Evolutionary conservation across 169 alveolate species (phyloP), one percentile per base, ranked within the genome.

Genomic region (Ichthyophthirius multifiliis): DNA sequence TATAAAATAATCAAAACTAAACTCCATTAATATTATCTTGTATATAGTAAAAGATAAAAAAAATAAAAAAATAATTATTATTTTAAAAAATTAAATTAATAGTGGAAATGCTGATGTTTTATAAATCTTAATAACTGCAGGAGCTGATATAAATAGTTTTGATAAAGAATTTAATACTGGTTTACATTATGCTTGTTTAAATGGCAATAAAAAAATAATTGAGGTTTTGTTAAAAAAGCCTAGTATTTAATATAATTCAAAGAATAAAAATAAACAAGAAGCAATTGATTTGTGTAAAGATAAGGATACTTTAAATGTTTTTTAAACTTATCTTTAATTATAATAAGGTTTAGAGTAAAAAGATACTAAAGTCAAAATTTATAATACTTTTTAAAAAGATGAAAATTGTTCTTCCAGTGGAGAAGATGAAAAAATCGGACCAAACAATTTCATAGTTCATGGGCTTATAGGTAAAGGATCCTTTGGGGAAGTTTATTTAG

Each of bases 401-500:
- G 62, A 37, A 7, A 37, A 67, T 20, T 35, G 45, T n/a, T 48
- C 39, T 39, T 55, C 34, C 31, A 23, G 30, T 23, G 45, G 65
- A 18, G 45, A 74, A 15, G 81, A 46, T 15, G 89, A 83, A 43
- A 84, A 84, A 77, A 74, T 86, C 7, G 77, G 85, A n/a, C 88
- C 91, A 5, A 34, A 43, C 4, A 55, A 78, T 41, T 89, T 89
- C 65, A 83, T 83, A 27, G 84, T 84, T 5, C 78, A 76, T 23
- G 84, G 83, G 23, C 65, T 76, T 7, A 85, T 95, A 12, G 98
- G 96, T 0, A 85, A 90, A 76, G 98, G 98, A 12, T 88, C 95
- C 30, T 95, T 90, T 79, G 98, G 96, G 0, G 94, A 92, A 71
- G 98, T 95, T 5, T 95, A 89, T 82, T 81, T 91, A 83, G 96